Base-by-base conservation (phyloP, 495 filamentous ascomycete species). In the Chaetomium cochliodes region DNA sequence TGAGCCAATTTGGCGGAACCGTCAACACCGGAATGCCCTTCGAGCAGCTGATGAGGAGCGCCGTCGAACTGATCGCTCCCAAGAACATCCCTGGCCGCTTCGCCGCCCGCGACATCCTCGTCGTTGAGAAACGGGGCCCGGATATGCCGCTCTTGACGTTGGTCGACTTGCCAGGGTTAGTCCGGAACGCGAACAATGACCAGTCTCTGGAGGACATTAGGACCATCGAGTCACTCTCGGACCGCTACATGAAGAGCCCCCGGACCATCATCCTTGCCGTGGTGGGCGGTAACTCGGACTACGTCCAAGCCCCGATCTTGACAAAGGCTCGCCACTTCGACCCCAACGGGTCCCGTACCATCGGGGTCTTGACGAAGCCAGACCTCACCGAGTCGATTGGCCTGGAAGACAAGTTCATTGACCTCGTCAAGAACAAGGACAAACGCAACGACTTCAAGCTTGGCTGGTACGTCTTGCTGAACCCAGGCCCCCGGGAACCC, bases 391-490 rank as follows among this genome's bases (percentile, higher is more conserved):
- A 74, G 55, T 71, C 73, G n/a, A 76, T 78, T 22, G 76, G 76
- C 28, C 69, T 78, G 3, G 81, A 88, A 55, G 70, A 72, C 18
- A 78, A 73, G 22, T 89, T 81, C 68, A 70, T 89, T 9, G 73
- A 80, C 4, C 74, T 87, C 2, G 77, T 85, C 5, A 73, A 74
- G 42, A 90, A 90, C 66, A 75, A 86, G 50, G 83, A 89, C 64
- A 72, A 65, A 49, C 63, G 73, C 26, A 79, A 85, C 41, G 66
- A 68, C 22, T 80, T 90, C 60, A 72, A 79, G 49, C 79, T 90
- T 0, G 87, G 87, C 18, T 90, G 86, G 86, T 87, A 88, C 68
- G 81, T 86, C 9, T 68, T 91, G 59, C 59, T 82, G 76, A 66
- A 90, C 83, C 73, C 80, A 71, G 50, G 77, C 47, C 64, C 85